Evolutionary conservation across 768 basidiomycete genomes (phyloP).

Genomic region (Mycena sanguinolenta): DNA sequence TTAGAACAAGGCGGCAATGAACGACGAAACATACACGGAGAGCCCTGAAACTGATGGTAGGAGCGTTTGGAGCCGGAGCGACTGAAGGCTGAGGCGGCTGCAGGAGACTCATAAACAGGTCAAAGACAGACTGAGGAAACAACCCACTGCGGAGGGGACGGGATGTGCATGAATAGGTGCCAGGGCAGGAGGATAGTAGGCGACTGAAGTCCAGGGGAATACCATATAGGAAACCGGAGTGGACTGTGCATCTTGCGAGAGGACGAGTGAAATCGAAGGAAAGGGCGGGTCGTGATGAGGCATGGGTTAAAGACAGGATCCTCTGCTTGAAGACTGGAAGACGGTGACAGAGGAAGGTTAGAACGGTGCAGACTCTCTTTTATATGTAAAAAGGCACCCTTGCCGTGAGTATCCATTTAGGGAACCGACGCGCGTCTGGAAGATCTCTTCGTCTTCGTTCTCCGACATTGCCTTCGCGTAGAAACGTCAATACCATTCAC

Average conservation of each 20-base stretch:
- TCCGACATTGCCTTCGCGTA: background rate
- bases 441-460: background rate
- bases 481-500: background rate
- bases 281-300: conserved; percentile 6
- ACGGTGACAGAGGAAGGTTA: conserved; percentile 5
- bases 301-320: background rate
- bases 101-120: background rate
- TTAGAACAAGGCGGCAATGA: background rate
- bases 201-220: conserved; percentile 17
- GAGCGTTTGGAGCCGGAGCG: conserved; percentile 1
- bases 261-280: conserved; percentile 9
- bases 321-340: background rate
- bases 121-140: background rate
- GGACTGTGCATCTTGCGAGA: conserved; percentile 15
- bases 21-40: background rate
- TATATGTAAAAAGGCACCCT: background rate
- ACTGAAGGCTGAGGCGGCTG: background rate
- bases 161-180: background rate
- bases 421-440: background rate
- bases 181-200: conserved; percentile 4
- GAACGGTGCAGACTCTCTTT: background rate
- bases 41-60: background rate
- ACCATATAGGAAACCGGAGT: background rate
- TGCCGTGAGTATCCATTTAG: conserved; percentile 13
- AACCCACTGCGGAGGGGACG: background rate